Evolutionary conservation across 306 rosid genomes (phyloP), one percentile per base, ranked within the genome.

Genomic region (Mimosa pudica): DNA sequence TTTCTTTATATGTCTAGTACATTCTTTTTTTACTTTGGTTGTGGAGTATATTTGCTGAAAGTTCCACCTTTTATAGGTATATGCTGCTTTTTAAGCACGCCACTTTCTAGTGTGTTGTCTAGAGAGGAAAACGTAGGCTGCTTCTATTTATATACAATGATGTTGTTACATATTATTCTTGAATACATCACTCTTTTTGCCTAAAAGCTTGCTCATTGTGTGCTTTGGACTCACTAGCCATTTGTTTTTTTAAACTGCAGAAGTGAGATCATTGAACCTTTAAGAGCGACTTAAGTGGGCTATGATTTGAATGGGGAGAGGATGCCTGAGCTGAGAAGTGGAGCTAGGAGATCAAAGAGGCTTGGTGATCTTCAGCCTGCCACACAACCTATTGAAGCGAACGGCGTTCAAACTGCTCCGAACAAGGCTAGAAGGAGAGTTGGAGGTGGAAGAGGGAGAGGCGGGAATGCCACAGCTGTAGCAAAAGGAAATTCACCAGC

Each of bases 261-360:
- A 80, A 55, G 30, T 24, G 30, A 24, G 70, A 48, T 79, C 70
- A 58, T 47, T 68, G 51, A 77, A 61, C 38, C 45, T 62, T 63
- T 57, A n/a, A 83, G 85, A 70, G 85, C 60, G 78, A 73, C 60
- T 82, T 16, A 77, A 71, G 91, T 82, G 88, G 89, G 84, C 90
- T 85, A 88, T 89, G 97, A 90, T 88, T 89, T 92, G 98, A 92
- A 92, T 94, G 97, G 98, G 92, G 88, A 92, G 98, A 94, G 90
- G 90, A 94, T 94, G 98, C 98, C 97, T 83, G 98, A 94, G 92
- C 88, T 94, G 92, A 94, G 97, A 84, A 94, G 97, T 82, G 98
- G 97, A 90, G 97, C 97, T 78, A 88, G 98, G 80, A 92, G 98
- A 89, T 94, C 96, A 73, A 94, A 88, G 79, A 89, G 98, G 81